Base-by-base conservation (phyloP, 441 rosid species). In the Sinapis alba region DNA sequence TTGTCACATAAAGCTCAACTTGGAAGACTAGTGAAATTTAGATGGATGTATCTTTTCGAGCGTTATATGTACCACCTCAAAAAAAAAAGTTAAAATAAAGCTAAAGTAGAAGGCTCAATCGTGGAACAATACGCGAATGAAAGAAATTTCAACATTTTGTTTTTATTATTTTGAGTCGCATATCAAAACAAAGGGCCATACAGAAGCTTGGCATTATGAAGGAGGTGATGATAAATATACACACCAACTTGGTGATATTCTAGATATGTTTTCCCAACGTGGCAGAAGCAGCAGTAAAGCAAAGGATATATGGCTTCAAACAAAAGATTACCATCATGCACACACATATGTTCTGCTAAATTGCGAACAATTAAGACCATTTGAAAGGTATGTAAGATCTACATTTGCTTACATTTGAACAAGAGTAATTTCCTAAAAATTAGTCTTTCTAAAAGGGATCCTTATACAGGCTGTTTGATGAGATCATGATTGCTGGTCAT, bases 311-410 rank as follows among this genome's bases (percentile, higher is more conserved):
- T 21, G 60, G 28, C 60, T 54, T 54, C 16, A 19, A 54, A 21
- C 15, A 21, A 21, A 54, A 21, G 60, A 54, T 3, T 54, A 54
- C 60, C 15, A 54, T 54, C 60, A 54, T 54, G 60, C 60, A 54
- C 60, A 54, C 23, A 54, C 28, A 54, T 54, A 54, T 54, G 60
- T 54, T 54, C 60, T 54, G 60, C 60, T 54, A 21, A 54, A 54
- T 54, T 54, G 28, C 8, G 15, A 54, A 54, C 28, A 54, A 0
- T 4, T 11, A 54, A 54, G 28, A 54, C 60, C 28, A 54, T 54
- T 21, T 54, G 60, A 54, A 21, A 54, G 28, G 28, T 54, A 54
- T 21, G 60, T 54, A 54, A 4, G 6, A 53, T 9, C 13, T 19
- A 53, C 11, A 19, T 19, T 53, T 53, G 6, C 6, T 53, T 47